Base-by-base conservation (phyloP, 176 grass and related monocot species). In the Musa schizocarpa region DNA sequence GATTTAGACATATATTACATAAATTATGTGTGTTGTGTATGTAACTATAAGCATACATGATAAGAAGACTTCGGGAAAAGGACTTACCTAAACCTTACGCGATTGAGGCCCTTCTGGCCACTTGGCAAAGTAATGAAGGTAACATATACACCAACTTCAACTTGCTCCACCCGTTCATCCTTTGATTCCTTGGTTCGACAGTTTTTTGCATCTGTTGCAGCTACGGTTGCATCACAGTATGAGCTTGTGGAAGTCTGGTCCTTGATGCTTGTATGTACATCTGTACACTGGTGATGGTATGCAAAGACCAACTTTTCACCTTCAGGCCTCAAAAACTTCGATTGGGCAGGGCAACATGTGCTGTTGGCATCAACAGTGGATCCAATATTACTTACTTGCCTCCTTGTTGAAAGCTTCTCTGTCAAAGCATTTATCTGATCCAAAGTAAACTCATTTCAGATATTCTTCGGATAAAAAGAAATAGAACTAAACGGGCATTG, bases 21-120 rank as follows among this genome's bases (percentile, higher is more conserved):
- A 63, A 54, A 80, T 12, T 57, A 22, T 22, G 68, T 68, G 68
- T 49, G 56, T 50, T 25, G 77, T 87, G 75, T 13, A 21, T 13
- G n/a, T 29, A 68, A 11, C 67, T 26, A 21, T 49, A 63, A 58
- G 56, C 14, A 0, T 2, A 23, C 1, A 72, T 21, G 53, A 24
- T 57, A 4, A 43, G 20, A 22, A 16, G 19, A 25, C 56, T 29
- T 48, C 13, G 26, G 53, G 53, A 54, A 2, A n/a, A 62, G 12
- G 54, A 25, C 81, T 84, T 43, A 96, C 93, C 90, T 97, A 81
- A 97, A 92, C 81, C 93, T 80, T 68, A 97, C 83, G 17, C 85
- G 83, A 76, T 84, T 85, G 53, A 97, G 85, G n/a, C 81, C 81
- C 77, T 85, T 97, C 71, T 82, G 84, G 71, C 89, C 90, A 27